Evolutionary conservation across 495 filamentous ascomycete genomes (phyloP).

Genomic region (Daldinia childiae): DNA sequence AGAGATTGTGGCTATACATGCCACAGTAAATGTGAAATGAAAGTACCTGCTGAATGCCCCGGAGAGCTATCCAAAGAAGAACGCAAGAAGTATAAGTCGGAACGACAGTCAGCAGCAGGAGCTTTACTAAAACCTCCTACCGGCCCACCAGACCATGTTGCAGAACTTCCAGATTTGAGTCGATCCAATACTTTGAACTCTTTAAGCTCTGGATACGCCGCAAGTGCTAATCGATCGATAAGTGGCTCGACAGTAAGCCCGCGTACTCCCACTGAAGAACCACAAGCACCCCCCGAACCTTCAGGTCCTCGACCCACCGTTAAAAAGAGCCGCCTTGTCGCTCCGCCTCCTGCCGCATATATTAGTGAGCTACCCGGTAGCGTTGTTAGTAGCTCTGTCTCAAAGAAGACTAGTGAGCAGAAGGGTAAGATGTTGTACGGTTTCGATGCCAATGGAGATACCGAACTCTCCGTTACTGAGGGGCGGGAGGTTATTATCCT

Average conservation of each 20-base stretch:
- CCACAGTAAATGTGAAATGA: constrained; percentile 99
- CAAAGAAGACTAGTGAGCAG: constrained; percentile 57
- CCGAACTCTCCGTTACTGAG: constrained; percentile 82
- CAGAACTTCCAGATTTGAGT: constrained; percentile 67
- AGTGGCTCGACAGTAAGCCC: constrained; percentile 59
- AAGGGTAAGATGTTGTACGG: constrained; percentile 89
- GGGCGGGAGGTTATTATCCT: constrained; percentile 78
- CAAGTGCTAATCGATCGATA: constrained; percentile 78
- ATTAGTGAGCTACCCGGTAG: constrained; percentile 69
- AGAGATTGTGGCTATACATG: constrained; percentile 97
- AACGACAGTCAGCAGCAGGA: constrained; percentile 82
- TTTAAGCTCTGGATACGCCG: constrained; percentile 86
- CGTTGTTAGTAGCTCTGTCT: constrained; percentile 53
- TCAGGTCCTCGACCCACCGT: constrained; percentile 46
- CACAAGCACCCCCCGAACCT: constrained; percentile 54
- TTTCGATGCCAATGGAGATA: constrained; percentile 80
- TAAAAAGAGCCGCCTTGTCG: constrained; percentile 76
- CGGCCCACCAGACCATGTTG: constrained; percentile 51
- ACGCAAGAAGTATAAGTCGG: constrained; percentile 87
- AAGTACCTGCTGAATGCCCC: constrained; percentile 94
- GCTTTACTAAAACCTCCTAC: constrained; percentile 56
- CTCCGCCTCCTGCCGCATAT: constrained; percentile 86
- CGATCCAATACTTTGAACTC: constrained; percentile 94
- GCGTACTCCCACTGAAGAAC: constrained; percentile 59
- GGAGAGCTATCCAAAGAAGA: constrained; percentile 94